Evolutionary conservation across 1,139 yeast genomes (phyloP).

Genomic region (Suhomyces anneliseae): DNA sequence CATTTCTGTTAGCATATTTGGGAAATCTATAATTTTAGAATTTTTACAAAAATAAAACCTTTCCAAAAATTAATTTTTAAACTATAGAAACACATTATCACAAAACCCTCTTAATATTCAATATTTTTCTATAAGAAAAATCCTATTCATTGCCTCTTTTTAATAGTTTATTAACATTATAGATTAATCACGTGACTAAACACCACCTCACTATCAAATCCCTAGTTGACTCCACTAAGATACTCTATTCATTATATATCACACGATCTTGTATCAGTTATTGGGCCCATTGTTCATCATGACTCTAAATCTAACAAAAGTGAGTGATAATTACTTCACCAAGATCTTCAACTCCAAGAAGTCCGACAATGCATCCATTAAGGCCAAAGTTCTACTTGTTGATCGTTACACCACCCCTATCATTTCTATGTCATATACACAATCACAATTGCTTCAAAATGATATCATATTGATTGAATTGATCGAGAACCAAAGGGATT

Average conservation of each 20-base stretch:
- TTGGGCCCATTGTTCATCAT: constrained; percentile 12
- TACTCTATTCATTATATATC: too few relatives aligned
- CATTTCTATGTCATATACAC: constrained; percentile 84
- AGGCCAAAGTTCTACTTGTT: constrained; percentile 72
- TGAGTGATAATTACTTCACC: constrained; percentile 38
- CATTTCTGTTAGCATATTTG: too few relatives aligned
- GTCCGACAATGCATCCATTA: constrained; percentile 28
- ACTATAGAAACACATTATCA: too few relatives aligned
- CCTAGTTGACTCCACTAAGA: neutral
- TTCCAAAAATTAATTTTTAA: too few relatives aligned
- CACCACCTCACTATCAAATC: neutral
- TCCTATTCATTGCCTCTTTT: too few relatives aligned
- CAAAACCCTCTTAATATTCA: too few relatives aligned
- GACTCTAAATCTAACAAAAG: constrained; percentile 37
- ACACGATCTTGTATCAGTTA: too few relatives aligned
- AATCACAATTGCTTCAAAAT: constrained; percentile 75
- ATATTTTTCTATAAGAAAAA: too few relatives aligned
- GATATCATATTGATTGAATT: constrained; percentile 81
- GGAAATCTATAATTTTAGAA: too few relatives aligned
- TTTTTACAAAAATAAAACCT: too few relatives aligned
- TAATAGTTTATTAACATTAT: neutral
- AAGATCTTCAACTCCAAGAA: constrained; percentile 31
- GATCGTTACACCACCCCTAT: constrained; percentile 81
- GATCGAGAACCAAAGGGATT: constrained; percentile 61
- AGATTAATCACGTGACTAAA: constrained; percentile 3